These are phyloP conservation scores for Eutrema heterophyllum DNA, from an alignment of 345 rosid species.

Conservation along the genomic window DNA sequence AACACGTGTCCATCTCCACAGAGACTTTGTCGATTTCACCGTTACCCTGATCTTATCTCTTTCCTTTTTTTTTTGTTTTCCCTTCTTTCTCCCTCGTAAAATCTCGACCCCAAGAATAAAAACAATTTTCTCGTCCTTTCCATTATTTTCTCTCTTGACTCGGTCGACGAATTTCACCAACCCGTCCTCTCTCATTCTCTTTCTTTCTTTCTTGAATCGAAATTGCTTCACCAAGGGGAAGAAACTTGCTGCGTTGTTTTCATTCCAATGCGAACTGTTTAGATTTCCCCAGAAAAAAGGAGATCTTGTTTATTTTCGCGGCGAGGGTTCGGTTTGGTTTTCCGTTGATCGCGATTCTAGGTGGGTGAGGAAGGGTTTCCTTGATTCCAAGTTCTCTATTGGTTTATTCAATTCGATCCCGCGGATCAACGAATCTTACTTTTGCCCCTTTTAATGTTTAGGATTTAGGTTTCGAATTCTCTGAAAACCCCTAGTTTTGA, in stretches of 20 bases:
- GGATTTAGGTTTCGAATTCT: constrained; percentile 16
- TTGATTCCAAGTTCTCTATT: neutral
- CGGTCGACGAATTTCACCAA: constrained; percentile 30
- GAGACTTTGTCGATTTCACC: constrained; percentile 29
- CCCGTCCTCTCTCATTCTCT: constrained; percentile 17
- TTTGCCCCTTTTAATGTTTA: neutral
- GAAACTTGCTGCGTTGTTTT: neutral
- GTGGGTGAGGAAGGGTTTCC: neutral
- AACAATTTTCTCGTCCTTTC: constrained; percentile 26
- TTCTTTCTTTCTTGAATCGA: constrained; percentile 9
- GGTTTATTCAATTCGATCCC: neutral
- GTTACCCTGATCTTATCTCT: constrained; percentile 27
- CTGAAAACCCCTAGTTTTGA: constrained; percentile 36
- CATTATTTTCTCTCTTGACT: constrained; percentile 36
- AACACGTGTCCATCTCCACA: constrained; percentile 37
- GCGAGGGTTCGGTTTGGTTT: constrained; percentile 31
- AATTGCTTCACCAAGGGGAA: constrained; percentile 1
- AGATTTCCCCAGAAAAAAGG: neutral
- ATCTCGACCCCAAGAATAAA: constrained; percentile 19
- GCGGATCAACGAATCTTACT: neutral
- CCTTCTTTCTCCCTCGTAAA: constrained; percentile 10
- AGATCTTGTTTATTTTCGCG: constrained; percentile 23
- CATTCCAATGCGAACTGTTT: neutral
- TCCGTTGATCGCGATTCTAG: constrained; percentile 14
- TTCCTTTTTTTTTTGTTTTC: neutral